Evolutionary conservation across 495 filamentous ascomycete genomes (phyloP).

Genomic region (Aspergillus kassunensis): DNA sequence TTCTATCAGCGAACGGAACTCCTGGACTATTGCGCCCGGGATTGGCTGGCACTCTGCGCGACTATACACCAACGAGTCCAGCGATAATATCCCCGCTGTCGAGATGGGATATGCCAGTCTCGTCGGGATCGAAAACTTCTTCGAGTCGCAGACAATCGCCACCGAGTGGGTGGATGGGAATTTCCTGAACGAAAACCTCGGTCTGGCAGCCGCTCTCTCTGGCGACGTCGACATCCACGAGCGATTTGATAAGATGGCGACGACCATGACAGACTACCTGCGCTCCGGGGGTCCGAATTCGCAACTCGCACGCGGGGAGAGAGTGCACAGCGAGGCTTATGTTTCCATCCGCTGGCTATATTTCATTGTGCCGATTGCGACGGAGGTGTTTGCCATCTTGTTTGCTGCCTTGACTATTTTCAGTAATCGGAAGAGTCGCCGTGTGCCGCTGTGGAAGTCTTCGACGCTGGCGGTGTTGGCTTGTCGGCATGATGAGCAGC

Average conservation of each 20-base stretch:
- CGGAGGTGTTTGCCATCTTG: constrained; percentile 14
- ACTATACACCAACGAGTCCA: neutral
- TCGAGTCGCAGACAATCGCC: neutral
- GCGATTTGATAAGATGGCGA: neutral
- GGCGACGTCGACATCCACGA: neutral
- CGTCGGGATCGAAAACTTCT: neutral
- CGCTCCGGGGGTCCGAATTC: constrained; percentile 7
- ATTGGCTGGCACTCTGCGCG: no score
- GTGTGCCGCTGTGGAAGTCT: constrained; percentile 21
- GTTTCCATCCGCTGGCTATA: constrained; percentile 18
- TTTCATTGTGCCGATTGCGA: constrained; percentile 18
- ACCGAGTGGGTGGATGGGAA: neutral
- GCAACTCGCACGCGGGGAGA: constrained; percentile 7
- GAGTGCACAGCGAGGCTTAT: constrained; percentile 10
- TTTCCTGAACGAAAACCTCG: neutral
- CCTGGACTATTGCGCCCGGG: no score
- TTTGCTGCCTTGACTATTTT: constrained; percentile 17
- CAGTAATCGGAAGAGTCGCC: constrained; percentile 15
- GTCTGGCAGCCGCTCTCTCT: neutral
- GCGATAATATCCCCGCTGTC: neutral
- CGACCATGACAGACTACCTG: neutral
- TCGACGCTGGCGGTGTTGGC: constrained; percentile 20
- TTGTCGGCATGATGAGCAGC: constrained; percentile 14
- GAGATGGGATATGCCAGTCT: neutral
- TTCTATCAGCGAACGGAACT: neutral